Base-by-base conservation (phyloP, 2,329 filamentous ascomycete genomes). In the Fonsecaea pugnacius region DNA sequence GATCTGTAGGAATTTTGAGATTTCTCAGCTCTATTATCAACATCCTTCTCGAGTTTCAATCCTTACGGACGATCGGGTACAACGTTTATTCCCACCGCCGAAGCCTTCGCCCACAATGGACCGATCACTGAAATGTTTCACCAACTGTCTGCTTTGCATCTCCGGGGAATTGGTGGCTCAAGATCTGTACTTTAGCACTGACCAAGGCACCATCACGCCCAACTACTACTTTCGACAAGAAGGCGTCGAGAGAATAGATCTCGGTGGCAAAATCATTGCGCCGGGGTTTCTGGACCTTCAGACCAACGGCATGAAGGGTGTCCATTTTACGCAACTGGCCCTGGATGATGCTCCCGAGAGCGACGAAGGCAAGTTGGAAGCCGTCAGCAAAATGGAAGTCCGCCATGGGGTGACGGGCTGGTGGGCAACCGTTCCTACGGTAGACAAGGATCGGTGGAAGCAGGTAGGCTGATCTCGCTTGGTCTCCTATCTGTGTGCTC, bases 221-320 rank as follows among this genome's bases (percentile, higher is more conserved):
- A 69, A 67, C 58, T 69, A 69, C 58, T 69, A 69, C 54, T 69
- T 66, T 52, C 63, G 67, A n/a, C 46, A 58, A 32, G 65, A 68
- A 58, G 65, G 65, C 40, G 62, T 67, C 8, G 64, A 67, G 56
- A 56, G 67, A 38, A 64, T 83, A 53, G 82, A 85, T 69, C 71
- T 85, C 10, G 75, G 81, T 43, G 80, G 79, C 46, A 35, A 50
- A 24, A 82, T 85, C 54, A 75, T 85, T 59, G 81, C 83, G 4
- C 83, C 84, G 9, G 84, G 83, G 3, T 84, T 83, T 68, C 74
- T 85, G 24, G 84, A 86, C 64, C 72, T 86, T 5, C 84, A 86
- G 65, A 84, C 81, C 1, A 86, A 86, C 69, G 81, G 82, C 58
- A 73, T 80, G 55, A 77, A 79, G 71, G 69, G 69, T 18, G 62